Conservation (phyloP, 306 rosid species). For the Ochetophila trinervis region DNA sequence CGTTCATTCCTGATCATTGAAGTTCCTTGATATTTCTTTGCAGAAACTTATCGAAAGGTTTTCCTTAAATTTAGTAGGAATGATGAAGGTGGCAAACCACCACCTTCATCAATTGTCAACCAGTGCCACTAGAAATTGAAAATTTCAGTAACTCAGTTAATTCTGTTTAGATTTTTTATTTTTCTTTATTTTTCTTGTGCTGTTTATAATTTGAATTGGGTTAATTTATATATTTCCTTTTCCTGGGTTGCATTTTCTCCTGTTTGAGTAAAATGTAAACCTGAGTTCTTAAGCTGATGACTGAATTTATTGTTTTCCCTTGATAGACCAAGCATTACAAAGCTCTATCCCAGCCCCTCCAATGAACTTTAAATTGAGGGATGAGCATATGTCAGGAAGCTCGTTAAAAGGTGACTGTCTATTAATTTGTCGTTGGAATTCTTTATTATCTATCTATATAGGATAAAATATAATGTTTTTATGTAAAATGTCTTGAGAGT, state of each 20-base stretch:
- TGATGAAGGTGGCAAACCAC: too few relatives aligned
- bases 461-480: too few relatives aligned
- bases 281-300: conserved; percentile 19
- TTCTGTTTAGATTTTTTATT: not conserved
- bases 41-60: not conserved
- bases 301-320: conserved; percentile 21
- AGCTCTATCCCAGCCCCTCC: conserved; percentile 98
- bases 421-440: not conserved
- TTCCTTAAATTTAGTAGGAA: not conserved
- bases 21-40: too few relatives aligned
- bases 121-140: not conserved
- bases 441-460: too few relatives aligned
- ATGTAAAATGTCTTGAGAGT: conserved; percentile 11
- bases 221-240: not conserved
- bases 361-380: conserved; percentile 78
- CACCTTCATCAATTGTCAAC: too few relatives aligned
- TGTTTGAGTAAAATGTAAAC: not conserved
- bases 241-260: not conserved
- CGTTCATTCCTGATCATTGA: not conserved
- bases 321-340: conserved; percentile 72
- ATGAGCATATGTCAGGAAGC: conserved; percentile 92
- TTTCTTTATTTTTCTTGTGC: not conserved
- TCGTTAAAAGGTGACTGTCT: conserved; percentile 74
- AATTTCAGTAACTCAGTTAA: not conserved
- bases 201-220: conserved; percentile 11